Base-by-base conservation (phyloP, 805 yeast genomes). In the Cyberlindnera maclurae region DNA sequence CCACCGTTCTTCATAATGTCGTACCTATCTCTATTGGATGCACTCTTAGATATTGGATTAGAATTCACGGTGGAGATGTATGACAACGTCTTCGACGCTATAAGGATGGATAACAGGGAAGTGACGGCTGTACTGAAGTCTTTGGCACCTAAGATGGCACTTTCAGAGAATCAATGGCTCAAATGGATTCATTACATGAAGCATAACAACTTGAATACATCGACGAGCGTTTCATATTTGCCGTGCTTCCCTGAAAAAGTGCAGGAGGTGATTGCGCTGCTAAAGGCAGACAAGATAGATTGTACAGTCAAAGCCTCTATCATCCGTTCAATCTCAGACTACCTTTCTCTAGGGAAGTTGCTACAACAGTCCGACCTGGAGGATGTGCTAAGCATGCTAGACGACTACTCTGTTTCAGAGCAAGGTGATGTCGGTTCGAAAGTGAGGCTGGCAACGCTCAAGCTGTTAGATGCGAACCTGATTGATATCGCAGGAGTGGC, bases 381-480 rank as follows among this genome's bases (percentile, higher is more conserved):
- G 4, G 27, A 4, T 5, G 24, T 68, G 4, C 31, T 70, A 1
- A 46, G 44, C 2, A 71, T 75, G 26, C 58, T 90, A 12, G 79
- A 81, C 44, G 96, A 89, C 50, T 87, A 88, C 55, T 75, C 95
- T 0, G 62, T 73, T 2, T 83, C 90, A 0, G 75, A 75, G 20
- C 82, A 85, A 52, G 97, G 97, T 9, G 97, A 89, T 61, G 89
- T 88, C n/a, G 97, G 97, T 2, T 75, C 85, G 34, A 71, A 77
- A 49, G 72, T 87, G 1, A 63, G 97, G 34, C 45, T 54, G 1
- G 68, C 79, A 0, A 64, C 79, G 2, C 54, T 82, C 3, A 28
- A 47, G 5, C 50, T 77, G 3, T 55, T 79, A 1, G 37, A 44
- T 0, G 31, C 47, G 1, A 65, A 70, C 44, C 51, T 59, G 29